phyloP scores from a whole-genome alignment of 2,329 filamentous ascomycete genomes.

The Metarhizium rileyi region DNA sequence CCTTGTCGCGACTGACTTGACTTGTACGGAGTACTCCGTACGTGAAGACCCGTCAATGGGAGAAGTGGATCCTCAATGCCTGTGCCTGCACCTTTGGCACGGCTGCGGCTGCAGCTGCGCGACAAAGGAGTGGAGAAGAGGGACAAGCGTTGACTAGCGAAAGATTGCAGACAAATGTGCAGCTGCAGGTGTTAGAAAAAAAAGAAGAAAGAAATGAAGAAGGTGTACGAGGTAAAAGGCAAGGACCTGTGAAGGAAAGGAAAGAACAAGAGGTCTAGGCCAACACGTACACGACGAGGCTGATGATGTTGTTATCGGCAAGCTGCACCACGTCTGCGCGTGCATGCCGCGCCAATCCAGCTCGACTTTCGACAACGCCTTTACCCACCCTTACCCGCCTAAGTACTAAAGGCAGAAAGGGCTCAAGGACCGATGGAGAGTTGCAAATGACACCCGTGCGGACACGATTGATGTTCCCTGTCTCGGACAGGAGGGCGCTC shows the following conservation, averaged over 20 bases:
- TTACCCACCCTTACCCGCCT: not conserved
- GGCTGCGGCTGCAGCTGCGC: not conserved
- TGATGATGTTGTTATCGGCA: not conserved
- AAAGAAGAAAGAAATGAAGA: not conserved
- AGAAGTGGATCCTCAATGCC: constrained; percentile 5
- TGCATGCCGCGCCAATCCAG: not conserved
- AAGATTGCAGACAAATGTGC: not conserved
- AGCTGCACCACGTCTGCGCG: not conserved
- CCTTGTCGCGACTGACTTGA: not conserved
- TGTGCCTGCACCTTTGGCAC: constrained; percentile 6
- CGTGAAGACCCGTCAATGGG: not conserved
- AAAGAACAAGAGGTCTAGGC: not conserved
- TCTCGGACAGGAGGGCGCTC: no score
- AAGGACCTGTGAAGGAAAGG: not conserved
- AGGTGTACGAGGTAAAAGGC: not conserved
- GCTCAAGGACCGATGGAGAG: not conserved
- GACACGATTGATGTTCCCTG: not conserved
- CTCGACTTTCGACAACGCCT: not conserved
- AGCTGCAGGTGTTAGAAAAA: not conserved
- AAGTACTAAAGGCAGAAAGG: not conserved
- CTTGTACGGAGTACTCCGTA: no score
- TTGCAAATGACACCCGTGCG: not conserved
- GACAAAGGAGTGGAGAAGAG: not conserved
- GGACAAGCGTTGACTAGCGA: not conserved
- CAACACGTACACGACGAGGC: not conserved